phyloP scores from a whole-genome alignment of 257 asterid species.

The Nicotiana tabacum region DNA sequence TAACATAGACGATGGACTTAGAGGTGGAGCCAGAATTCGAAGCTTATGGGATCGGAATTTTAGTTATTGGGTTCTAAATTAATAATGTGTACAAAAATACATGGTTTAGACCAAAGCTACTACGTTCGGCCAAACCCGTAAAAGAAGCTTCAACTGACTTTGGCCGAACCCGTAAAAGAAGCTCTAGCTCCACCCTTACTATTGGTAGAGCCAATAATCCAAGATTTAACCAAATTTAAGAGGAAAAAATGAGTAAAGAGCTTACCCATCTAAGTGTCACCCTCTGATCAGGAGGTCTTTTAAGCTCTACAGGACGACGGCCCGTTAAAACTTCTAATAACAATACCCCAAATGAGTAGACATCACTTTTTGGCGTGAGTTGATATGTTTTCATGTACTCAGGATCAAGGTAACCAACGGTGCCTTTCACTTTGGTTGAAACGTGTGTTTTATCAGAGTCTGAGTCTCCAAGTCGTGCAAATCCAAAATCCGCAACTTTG shows the following conservation, averaged over 20 bases:
- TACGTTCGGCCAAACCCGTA: too few species aligned
- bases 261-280: constrained; percentile 93
- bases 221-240: not conserved
- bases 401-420: constrained; percentile 94
- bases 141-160: too few species aligned
- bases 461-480: constrained; percentile 73
- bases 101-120: too few species aligned
- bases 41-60: too few species aligned
- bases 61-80: too few species aligned
- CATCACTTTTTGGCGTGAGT: constrained; percentile 89
- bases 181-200: too few species aligned
- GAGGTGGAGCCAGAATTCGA: too few species aligned
- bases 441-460: constrained; percentile 77
- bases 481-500: constrained; percentile 97
- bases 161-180: too few species aligned
- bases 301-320: constrained; percentile 91
- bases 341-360: constrained; percentile 85
- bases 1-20: not conserved
- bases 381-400: constrained; percentile 92
- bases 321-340: constrained; percentile 83
- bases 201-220: not conserved
- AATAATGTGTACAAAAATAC: too few species aligned
- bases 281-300: constrained; percentile 63
- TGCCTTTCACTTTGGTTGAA: constrained; percentile 90
- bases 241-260: not conserved